Evolutionary conservation across 139 green algal genomes (phyloP), one percentile per base, ranked within the genome.

Genomic region (Chlamydomonas incerta): DNA sequence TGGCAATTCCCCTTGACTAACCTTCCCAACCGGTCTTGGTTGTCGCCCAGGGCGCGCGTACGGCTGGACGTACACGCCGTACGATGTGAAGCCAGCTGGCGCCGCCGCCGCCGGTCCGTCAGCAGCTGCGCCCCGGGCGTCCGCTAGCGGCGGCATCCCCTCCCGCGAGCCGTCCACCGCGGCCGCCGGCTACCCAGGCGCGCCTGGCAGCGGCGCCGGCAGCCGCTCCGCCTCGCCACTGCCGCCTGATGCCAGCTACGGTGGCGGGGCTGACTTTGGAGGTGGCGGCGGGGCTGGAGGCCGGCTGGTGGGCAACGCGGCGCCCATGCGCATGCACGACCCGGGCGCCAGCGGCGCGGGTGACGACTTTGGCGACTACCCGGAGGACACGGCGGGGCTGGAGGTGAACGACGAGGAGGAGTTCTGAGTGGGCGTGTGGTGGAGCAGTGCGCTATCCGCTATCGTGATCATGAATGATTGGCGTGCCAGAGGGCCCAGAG

Each of bases 61-160:
- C 66, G 79, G 79, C 17, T 85, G 79, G 79, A 85, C 79, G 33
- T 85, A 69, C 66, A 76, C 79, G 11, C 79, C 79, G 24, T 74
- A 85, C 63, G 67, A 85, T 31, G 79, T 85, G 14, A 29, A 47
- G 41, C 15, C 29, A 28, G 41, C 31, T 26, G 34, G 58, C 55
- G 57, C 24, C 26, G 35, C 15, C 33, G 33, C 57, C 23, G 74
- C 55, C 3, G 55, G 8, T 21, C 8, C 9, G 60, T 2, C 18
- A 15, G 31, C 60, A 23, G 18, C 8, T 21, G 24, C 60, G 8
- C 23, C 18, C 17, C 60, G 18, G 8, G 60, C 18, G 20, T 66
- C 60, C 4, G 60, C 60, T 24, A 31, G 8, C 60, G 2, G 18
- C 20, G 60, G 60, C 23, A 24, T 23, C 2, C 60, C 60, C 23